Conservation (phyloP, 441 rosid genomes). For the Biscutella laevigata region DNA sequence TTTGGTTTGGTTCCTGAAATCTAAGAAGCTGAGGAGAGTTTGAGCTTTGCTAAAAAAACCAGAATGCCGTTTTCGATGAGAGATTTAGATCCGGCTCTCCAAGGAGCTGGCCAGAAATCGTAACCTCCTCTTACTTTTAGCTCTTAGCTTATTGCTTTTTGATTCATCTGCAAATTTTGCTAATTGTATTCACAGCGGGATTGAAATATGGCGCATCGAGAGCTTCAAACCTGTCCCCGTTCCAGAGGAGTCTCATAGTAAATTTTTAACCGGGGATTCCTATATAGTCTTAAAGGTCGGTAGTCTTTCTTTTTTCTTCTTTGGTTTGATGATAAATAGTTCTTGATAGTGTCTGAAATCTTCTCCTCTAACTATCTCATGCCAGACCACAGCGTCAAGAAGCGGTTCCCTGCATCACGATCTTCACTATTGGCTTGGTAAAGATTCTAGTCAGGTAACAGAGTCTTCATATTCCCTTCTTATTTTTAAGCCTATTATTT, state of each 20-base stretch:
- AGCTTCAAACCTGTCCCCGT: conserved; percentile 55
- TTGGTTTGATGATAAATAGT: background rate
- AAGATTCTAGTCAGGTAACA: conserved; percentile 81
- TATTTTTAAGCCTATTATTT: background rate
- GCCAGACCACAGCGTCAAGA: conserved; percentile 74
- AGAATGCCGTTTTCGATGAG: conserved; percentile 80
- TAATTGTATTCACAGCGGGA: conserved; percentile 54
- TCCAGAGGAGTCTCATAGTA: conserved; percentile 62
- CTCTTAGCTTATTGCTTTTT: background rate
- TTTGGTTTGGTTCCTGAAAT: conserved; percentile 20
- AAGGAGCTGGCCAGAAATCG: conserved; percentile 93
- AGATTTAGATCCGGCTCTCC: conserved; percentile 87
- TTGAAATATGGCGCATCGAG: conserved; percentile 91
- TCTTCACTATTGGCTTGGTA: conserved; percentile 97
- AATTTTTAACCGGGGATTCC: conserved; percentile 83
- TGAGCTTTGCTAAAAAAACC: conserved; percentile 19
- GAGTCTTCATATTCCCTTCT: background rate
- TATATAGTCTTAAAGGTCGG: conserved; percentile 75
- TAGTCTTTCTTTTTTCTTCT: conserved; percentile 8
- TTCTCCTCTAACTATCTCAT: conserved; percentile 6
- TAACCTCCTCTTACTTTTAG: conserved; percentile 38
- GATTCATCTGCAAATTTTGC: conserved; percentile 9
- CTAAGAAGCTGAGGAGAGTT: conserved; percentile 25
- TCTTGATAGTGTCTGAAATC: background rate
- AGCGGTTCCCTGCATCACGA: conserved; percentile 80